Conservation (phyloP, 805 yeast genomes). For the Cyberlindnera maritima region DNA sequence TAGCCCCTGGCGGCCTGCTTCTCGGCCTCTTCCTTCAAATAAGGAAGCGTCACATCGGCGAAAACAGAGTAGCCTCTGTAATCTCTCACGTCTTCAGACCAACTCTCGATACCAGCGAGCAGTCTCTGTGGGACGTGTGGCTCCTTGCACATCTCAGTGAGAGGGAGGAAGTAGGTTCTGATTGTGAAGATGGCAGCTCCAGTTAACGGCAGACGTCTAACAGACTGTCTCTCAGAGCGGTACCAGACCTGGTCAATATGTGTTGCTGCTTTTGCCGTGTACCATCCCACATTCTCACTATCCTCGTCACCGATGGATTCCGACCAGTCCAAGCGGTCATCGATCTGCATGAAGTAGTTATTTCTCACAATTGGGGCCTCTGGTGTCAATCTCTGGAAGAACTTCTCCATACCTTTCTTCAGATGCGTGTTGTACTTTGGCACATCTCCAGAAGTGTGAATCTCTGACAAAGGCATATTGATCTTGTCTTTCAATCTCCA, state of each 20-base stretch:
- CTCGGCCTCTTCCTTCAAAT: slow-evolving; percentile 43
- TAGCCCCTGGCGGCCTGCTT: slow-evolving; percentile 27
- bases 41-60: slow-evolving; percentile 53
- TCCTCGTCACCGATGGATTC: slow-evolving; percentile 58
- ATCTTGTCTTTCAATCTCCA: slow-evolving; percentile 66
- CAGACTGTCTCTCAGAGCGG: slow-evolving; percentile 63
- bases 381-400: slow-evolving; percentile 52
- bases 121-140: slow-evolving; percentile 61
- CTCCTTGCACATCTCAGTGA: slow-evolving; percentile 52
- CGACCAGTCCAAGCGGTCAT: slow-evolving; percentile 63
- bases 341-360: slow-evolving; percentile 65
- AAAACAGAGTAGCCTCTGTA: slow-evolving; percentile 59
- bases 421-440: slow-evolving; percentile 61
- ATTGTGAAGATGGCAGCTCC: slow-evolving; percentile 61
- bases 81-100: slow-evolving; percentile 58
- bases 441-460: slow-evolving; percentile 67
- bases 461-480: slow-evolving; percentile 50
- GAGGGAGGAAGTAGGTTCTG: slow-evolving; percentile 60
- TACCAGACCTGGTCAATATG: slow-evolving; percentile 47
- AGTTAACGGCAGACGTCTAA: slow-evolving; percentile 56
- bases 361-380: slow-evolving; percentile 68
- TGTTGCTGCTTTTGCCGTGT: slow-evolving; percentile 52
- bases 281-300: slow-evolving; percentile 56
- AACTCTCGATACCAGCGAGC: slow-evolving; percentile 54
- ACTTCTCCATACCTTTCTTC: slow-evolving; percentile 62